Evolutionary conservation across 805 yeast species (phyloP), one percentile per base, ranked within the genome.

Genomic region (Saccharomycopsis fodiens): DNA sequence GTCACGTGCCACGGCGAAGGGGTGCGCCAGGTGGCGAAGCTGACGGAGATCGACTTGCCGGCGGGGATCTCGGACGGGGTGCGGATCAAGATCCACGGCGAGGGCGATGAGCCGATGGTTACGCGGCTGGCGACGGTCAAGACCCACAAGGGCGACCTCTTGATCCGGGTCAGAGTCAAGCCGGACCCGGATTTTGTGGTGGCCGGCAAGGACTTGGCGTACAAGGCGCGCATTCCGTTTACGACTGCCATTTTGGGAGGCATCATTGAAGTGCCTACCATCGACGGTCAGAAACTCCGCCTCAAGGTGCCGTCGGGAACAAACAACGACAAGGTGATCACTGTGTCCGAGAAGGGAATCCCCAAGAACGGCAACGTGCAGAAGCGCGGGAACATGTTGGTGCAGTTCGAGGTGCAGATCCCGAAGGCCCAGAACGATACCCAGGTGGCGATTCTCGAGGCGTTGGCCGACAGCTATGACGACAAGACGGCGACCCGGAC

Each of bases 161-260:
- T 84, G 52, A 79, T 93, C 17, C 74, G 95, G 55, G 78, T 93
- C 34, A 76, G 79, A 52, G 93, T 93, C 23, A 70, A 74, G 54
- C 80, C 80, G 25, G 96, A 93, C 61, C 72, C 80, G 31, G 64
- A 68, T 25, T 93, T 89, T 64, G 66, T 69, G 23, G 74, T 96
- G 41, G 69, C 69, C 29, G 81, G 83, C 30, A 74, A 76, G 53
- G 82, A 85, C 56, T 72, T 93, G 48, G 61, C 83, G 47, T 74
- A 78, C 57, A 69, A 72, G 22, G 77, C 80, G 39, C 77, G 78
- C 37, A 79, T 93, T 43, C 84, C 93, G 40, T 84, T 87, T 79
- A 93, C 98, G 1, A 93, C 98, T 0, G 98, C 98, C 1, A 88
- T 96, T 0, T 69, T 93, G 38, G 99, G 99, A 50, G 99, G 99